These are phyloP conservation scores for Begonia fuchsioides DNA, from an alignment of 306 rosid species.

Conservation along the genomic window DNA sequence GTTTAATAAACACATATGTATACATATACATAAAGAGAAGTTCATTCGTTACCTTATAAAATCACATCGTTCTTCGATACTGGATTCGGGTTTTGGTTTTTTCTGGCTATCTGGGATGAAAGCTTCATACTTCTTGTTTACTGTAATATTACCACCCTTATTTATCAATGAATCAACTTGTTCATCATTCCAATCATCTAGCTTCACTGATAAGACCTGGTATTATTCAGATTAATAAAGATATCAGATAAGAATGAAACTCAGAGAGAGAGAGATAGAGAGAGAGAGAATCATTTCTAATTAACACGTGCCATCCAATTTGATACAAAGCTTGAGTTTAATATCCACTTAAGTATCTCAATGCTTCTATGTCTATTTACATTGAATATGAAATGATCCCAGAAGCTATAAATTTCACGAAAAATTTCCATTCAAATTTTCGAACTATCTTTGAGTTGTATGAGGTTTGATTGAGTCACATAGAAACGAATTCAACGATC, in stretches of 20 bases:
- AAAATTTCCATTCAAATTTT: too few relatives aligned
- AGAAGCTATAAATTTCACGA: too few relatives aligned
- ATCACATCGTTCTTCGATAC: constrained; percentile 58
- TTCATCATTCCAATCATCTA: constrained; percentile 83
- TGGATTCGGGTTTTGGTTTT: constrained; percentile 60
- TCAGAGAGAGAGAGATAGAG: not conserved
- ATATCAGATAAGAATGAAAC: too few relatives aligned
- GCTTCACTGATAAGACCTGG: constrained; percentile 80
- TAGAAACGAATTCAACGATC: too few relatives aligned
- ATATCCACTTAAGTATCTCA: too few relatives aligned
- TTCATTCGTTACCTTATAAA: constrained; percentile 53
- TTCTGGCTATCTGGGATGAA: constrained; percentile 27
- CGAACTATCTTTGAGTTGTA: too few relatives aligned
- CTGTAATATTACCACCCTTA: constrained; percentile 53
- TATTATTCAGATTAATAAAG: constrained; percentile 6
- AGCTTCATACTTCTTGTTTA: constrained; percentile 74
- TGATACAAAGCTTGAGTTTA: too few relatives aligned
- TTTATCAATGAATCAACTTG: constrained; percentile 46
- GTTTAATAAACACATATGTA: not conserved
- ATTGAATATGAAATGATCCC: too few relatives aligned
- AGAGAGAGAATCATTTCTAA: not conserved
- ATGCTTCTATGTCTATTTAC: too few relatives aligned
- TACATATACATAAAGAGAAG: not conserved
- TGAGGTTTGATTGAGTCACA: too few relatives aligned
- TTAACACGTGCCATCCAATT: too few relatives aligned